These are phyloP conservation scores for Alternaria metachromatica DNA, from an alignment of 2,329 filamentous ascomycete genomes.

Conservation along the genomic window DNA sequence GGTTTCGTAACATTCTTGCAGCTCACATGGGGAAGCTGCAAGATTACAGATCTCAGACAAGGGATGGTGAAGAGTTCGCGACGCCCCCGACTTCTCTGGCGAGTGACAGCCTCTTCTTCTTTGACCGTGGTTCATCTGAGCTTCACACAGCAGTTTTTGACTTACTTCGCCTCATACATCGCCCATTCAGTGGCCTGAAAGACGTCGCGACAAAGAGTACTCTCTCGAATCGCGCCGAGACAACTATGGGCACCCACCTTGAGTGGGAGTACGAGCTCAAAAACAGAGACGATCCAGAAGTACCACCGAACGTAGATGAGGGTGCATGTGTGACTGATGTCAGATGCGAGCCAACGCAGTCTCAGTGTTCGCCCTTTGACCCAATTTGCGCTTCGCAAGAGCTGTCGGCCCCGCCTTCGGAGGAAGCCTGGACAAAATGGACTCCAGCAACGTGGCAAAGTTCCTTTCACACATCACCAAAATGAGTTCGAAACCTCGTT, in stretches of 20 bases:
- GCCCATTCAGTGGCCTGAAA: slow-evolving; percentile 14
- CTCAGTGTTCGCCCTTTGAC: not conserved
- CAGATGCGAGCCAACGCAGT: not conserved
- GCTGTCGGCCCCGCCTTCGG: not conserved
- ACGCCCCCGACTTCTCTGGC: not conserved
- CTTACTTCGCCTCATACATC: slow-evolving; percentile 19
- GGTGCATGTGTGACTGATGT: no score
- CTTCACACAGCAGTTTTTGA: slow-evolving; percentile 17
- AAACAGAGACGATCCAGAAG: not conserved
- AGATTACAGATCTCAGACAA: not conserved
- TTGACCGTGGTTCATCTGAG: slow-evolving; percentile 8
- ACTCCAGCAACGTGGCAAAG: slow-evolving; percentile 7
- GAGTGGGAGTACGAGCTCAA: slow-evolving; percentile 14
- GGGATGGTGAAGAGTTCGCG: not conserved
- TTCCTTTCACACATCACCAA: not conserved
- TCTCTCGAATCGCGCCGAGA: slow-evolving; percentile 8
- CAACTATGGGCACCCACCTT: slow-evolving; percentile 11
- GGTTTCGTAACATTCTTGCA: slow-evolving; percentile 10
- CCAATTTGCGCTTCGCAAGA: not conserved
- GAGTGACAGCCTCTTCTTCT: slow-evolving; percentile 17
- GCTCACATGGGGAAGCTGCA: slow-evolving; percentile 7
- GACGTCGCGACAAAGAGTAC: slow-evolving; percentile 1
- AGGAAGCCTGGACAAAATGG: slow-evolving; percentile 2
- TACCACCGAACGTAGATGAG: not conserved
- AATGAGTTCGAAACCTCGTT: not conserved